Evolutionary conservation across 2,329 filamentous ascomycete species (phyloP), one percentile per base, ranked within the genome.

Genomic region (Rhynchosporium agropyri): DNA sequence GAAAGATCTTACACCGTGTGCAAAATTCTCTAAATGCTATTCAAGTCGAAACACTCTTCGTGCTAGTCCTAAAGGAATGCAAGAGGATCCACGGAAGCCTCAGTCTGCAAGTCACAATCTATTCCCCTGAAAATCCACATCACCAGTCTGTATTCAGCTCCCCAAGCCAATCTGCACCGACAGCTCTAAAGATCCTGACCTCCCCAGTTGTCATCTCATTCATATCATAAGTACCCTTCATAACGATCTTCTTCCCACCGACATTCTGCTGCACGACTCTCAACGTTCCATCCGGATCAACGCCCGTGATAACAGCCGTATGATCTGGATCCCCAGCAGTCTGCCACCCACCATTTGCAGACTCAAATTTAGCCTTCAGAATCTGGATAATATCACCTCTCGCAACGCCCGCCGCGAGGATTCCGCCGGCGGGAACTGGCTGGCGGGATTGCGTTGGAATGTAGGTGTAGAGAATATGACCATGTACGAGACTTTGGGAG

Each of bases 381-480:
- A 76, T 70, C 56, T 76, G 74, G 9, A 77, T 57, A n/a, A 77
- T 70, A 65, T 77, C 75, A 2, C 76, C 76, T 38, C 72, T 65
- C 6, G 63, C 63, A 10, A 76, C 71, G 2, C 71, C 72, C 7
- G 71, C 69, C 26, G 71, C 65, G 3, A 61, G 42, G 12, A 74
- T 64, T 4, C 71, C 69, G 28, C 69, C 68, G 45, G 62, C 58
- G 5, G 68, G 66, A 13, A 65, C 65, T 31, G 67, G 68, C 28
- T 63, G 60, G 8, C 61, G 57, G 6, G 66, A 68, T 38, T 53
- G 53, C 10, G 66, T 65, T 43, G 69, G 69, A 36, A 68, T 68
- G 58, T 69, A 72, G 2, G 69, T 68, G 57, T 73, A 75, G 36
- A 77, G 66, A n/a, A 70, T 66, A 31, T 69, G 65, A 6, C 76